phyloP scores from a whole-genome alignment of 2,329 filamentous ascomycete species.

The Diaporthe caulivora region DNA sequence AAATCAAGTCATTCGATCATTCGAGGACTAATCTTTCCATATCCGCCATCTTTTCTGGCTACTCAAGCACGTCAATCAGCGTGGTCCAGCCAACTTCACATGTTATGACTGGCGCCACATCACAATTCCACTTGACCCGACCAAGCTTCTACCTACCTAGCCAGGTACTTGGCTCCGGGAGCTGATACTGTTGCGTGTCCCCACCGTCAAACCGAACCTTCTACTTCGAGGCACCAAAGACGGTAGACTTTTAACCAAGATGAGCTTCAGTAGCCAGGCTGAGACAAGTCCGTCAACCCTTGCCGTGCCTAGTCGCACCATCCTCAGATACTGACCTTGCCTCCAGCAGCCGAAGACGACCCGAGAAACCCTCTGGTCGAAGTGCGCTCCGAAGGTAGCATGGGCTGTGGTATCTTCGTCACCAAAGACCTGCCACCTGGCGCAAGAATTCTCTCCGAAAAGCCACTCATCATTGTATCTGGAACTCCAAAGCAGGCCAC shows the following conservation, averaged over 20 bases:
- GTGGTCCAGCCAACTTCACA: background rate
- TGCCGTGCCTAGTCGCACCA: too few species aligned
- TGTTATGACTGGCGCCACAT: background rate
- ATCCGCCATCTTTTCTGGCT: background rate
- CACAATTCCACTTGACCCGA: background rate
- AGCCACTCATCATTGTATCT: constrained; percentile 33
- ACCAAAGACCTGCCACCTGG: constrained; percentile 27
- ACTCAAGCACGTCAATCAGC: background rate
- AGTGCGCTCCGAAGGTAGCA: constrained; percentile 13
- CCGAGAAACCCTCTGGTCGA: background rate
- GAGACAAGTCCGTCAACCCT: background rate
- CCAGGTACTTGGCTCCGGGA: too few species aligned
- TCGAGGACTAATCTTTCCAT: background rate
- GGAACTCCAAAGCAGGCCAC: background rate
- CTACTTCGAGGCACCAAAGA: background rate
- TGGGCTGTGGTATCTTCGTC: constrained; percentile 36
- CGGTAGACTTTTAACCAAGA: background rate
- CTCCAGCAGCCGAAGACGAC: background rate
- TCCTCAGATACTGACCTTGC: background rate
- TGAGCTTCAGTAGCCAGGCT: background rate
- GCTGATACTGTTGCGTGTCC: too few species aligned
- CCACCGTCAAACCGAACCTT: too few species aligned
- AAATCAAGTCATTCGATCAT: background rate
- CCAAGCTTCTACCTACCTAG: background rate
- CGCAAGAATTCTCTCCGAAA: constrained; percentile 32